A percentile compares a stretch with the other conserved stretches of the same genome.
Conservation (phyloP, 78 protist species). For the Dictyostelium discoideum region dicty_2.7 NC_007089.4:4192501-4193000, state of each 20-base stretch:
- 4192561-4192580: conserved; percentile 1
- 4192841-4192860: conserved; percentile 65
- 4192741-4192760: conserved; percentile 17
- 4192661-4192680: neutral
- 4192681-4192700: neutral
- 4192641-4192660: neutral
- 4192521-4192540: conserved; percentile 3
- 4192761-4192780: conserved; percentile 76
- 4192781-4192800: conserved; percentile 51
- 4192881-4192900: conserved; percentile 33
- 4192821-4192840: conserved; percentile 30
- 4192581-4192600: neutral
- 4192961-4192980: neutral
- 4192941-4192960: neutral
- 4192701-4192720: neutral
- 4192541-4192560: neutral
- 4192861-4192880: conserved; percentile 45
- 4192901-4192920: neutral
- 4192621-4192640: neutral
- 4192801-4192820: conserved; percentile 41
- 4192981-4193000: neutral
- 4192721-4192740: neutral
- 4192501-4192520: conserved; percentile 28
- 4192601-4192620: neutral
- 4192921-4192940: neutral